A percentile compares a stretch with the other conserved stretches of the same genome.
These are phyloP conservation scores for Termitomyces sp. DNA, from an alignment of 768 basidiomycete genomes.

Conservation along the genomic window DNA sequence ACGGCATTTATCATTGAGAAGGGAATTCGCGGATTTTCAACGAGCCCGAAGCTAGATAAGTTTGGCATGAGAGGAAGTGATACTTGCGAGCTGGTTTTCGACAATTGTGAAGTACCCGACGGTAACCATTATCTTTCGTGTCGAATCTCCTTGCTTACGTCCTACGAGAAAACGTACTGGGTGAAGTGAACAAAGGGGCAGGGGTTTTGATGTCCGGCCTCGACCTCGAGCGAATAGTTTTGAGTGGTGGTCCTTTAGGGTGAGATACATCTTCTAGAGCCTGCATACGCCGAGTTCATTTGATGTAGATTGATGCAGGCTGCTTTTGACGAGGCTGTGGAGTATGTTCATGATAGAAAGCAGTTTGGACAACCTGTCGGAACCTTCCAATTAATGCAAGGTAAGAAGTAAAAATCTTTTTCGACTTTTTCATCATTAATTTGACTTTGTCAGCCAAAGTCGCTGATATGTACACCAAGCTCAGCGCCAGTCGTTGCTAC, in stretches of 20 bases:
- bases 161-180: constrained; percentile 75
- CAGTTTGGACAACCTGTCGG: constrained; percentile 88
- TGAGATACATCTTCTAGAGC: constrained; percentile 23
- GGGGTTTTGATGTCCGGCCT: constrained; percentile 92
- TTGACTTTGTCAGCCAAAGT: constrained; percentile 52
- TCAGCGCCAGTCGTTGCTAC: constrained; percentile 84
- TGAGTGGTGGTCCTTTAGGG: constrained; percentile 92
- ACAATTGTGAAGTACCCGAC: constrained; percentile 84
- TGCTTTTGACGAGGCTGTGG: constrained; percentile 82
- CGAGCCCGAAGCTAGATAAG: constrained; percentile 89
- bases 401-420: constrained; percentile 29
- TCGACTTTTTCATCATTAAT: constrained; percentile 8
- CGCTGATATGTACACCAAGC: constrained; percentile 92
- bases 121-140: constrained; percentile 35
- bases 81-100: constrained; percentile 90
- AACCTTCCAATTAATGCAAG: constrained; percentile 96
- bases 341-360: constrained; percentile 89
- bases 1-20: constrained; percentile 90
- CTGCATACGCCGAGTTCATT: constrained; percentile 4
- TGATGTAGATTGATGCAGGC: constrained; percentile 77
- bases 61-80: constrained; percentile 96
- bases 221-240: constrained; percentile 86
- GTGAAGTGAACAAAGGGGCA: constrained; percentile 72
- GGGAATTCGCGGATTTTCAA: constrained; percentile 78
- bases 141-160: constrained; percentile 6